phyloP scores from a whole-genome alignment of 2,329 filamentous ascomycete genomes.

The Exophiala lecanii-corni region DNA sequence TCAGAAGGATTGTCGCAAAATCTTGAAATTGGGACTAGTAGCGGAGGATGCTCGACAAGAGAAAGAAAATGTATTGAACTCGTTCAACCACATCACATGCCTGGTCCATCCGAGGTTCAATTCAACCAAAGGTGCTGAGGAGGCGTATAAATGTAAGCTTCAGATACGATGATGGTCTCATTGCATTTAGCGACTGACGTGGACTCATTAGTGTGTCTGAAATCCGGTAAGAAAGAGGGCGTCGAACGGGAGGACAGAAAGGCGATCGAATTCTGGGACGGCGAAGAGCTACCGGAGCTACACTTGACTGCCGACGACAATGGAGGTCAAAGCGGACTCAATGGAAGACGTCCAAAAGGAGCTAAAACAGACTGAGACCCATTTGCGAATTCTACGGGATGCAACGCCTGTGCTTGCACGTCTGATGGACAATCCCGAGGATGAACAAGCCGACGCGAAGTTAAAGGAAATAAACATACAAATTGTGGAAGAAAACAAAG shows the following conservation, averaged over 20 bases:
- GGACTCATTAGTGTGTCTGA: constrained; percentile 1
- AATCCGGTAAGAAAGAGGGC: not conserved
- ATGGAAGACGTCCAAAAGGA: not conserved
- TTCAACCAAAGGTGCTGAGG: not conserved
- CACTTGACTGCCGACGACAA: not conserved
- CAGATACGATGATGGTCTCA: not conserved
- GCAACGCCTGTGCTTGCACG: not conserved
- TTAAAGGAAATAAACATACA: constrained; percentile 1
- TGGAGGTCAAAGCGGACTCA: not conserved
- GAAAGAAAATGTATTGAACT: too few species aligned
- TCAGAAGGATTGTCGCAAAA: not conserved
- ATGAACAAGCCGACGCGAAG: not conserved
- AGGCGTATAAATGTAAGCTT: not conserved
- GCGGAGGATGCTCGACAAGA: too few species aligned
- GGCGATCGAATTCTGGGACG: not conserved
- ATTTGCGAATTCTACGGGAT: not conserved
- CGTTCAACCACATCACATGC: too few species aligned
- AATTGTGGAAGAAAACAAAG: not conserved
- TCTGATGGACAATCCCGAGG: not conserved
- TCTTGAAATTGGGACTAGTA: not conserved
- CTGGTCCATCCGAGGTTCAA: not conserved
- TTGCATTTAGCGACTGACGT: constrained; percentile 1
- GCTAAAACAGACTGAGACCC: not conserved
- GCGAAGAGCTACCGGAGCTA: not conserved
- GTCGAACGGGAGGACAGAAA: not conserved